phyloP scores from a whole-genome alignment of 768 basidiomycete genomes.

The Psilocybe sp. region DNA sequence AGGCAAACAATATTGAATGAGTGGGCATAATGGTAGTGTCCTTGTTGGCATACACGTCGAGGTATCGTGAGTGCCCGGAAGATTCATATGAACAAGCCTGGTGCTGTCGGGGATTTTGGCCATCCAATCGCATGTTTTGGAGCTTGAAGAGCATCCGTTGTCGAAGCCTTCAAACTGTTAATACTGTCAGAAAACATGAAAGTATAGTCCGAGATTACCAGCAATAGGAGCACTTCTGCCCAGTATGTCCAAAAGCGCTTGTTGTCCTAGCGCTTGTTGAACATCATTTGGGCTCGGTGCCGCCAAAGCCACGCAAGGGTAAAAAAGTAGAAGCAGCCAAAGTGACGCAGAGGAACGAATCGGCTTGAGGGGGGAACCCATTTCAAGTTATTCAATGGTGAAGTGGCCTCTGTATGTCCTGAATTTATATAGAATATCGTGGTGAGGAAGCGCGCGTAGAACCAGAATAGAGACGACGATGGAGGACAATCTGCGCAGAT shows the following conservation, averaged over 20 bases:
- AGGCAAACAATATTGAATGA: not conserved
- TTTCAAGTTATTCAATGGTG: too few relatives aligned
- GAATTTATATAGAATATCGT: too few relatives aligned
- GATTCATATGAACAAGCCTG: conserved; percentile 43
- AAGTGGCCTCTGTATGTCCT: too few relatives aligned
- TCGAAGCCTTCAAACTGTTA: conserved; percentile 27
- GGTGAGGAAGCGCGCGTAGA: too few relatives aligned
- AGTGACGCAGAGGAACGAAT: too few relatives aligned
- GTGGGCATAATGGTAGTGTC: not conserved
- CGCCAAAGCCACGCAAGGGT: not conserved
- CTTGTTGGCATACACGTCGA: conserved; percentile 34
- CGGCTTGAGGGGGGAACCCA: too few relatives aligned
- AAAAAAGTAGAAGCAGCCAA: not conserved
- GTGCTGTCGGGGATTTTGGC: conserved; percentile 38
- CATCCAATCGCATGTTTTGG: conserved; percentile 46
- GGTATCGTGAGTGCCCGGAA: conserved; percentile 53
- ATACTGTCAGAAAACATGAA: not conserved
- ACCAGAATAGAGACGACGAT: too few relatives aligned
- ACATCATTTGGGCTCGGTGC: conserved; percentile 2
- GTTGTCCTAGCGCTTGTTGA: conserved; percentile 18
- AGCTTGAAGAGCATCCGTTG: conserved; percentile 27
- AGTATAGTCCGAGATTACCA: conserved; percentile 6
- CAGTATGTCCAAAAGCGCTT: conserved; percentile 22
- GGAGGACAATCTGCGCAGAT: too few relatives aligned
- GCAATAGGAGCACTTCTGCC: conserved; percentile 22